phyloP scores from a whole-genome alignment of 306 rosid genomes.

The Sophora flavescens region DNA sequence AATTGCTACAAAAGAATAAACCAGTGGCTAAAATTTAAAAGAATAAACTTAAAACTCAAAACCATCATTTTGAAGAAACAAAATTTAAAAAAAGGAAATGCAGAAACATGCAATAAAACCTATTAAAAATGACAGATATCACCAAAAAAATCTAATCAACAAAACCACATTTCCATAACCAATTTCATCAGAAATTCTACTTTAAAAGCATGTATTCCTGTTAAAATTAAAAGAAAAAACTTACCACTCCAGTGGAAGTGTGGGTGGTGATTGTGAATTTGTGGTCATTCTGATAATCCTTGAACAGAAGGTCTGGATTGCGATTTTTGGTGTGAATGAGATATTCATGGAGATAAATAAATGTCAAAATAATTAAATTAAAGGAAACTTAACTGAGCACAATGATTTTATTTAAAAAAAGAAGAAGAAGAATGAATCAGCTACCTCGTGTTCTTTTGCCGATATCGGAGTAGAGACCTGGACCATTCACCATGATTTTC shows the following conservation, averaged over 20 bases:
- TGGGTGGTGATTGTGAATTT: slow-evolving; percentile 85
- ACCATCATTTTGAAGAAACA: neutral
- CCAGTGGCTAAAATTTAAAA: neutral
- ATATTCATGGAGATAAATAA: neutral
- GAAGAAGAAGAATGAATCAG: neutral
- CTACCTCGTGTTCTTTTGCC: slow-evolving; percentile 93
- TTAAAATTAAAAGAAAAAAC: slow-evolving; percentile 1
- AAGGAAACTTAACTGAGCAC: neutral
- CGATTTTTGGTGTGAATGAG: neutral
- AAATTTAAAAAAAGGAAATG: no score
- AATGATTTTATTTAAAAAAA: neutral
- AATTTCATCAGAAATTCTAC: neutral
- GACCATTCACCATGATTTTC: slow-evolving; percentile 89
- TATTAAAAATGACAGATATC: neutral
- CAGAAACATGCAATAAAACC: slow-evolving; percentile 18
- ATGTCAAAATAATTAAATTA: neutral
- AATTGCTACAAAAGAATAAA: neutral
- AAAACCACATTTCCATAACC: neutral
- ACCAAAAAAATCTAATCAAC: neutral
- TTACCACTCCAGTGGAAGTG: slow-evolving; percentile 79
- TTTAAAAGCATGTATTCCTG: neutral
- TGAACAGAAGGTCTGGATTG: slow-evolving; percentile 80
- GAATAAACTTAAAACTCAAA: neutral
- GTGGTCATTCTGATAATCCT: slow-evolving; percentile 94
- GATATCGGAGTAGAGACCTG: slow-evolving; percentile 90